Conservation (phyloP, 2,329 filamentous ascomycete species). For the Metarhizium sp. region DNA sequence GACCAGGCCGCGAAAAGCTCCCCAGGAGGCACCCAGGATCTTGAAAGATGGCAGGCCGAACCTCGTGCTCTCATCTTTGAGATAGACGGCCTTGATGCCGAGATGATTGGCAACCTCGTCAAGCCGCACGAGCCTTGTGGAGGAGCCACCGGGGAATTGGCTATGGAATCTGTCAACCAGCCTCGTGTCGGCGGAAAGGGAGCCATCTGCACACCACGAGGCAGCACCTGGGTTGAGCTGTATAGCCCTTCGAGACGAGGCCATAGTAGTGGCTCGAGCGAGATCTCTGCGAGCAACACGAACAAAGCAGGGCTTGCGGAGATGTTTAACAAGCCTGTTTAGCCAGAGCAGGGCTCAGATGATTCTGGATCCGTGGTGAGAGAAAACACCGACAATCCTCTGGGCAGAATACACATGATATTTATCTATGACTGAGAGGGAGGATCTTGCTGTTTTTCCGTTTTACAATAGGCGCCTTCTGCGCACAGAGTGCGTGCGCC, state of each 20-base stretch:
- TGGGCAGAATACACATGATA: not conserved
- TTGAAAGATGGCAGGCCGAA: conserved; percentile 69
- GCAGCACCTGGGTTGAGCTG: conserved; percentile 9
- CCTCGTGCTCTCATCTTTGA: conserved; percentile 64
- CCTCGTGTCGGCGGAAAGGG: not conserved
- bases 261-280: conserved; percentile 1
- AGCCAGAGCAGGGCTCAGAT: no score
- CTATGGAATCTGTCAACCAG: conserved; percentile 9
- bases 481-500: not conserved
- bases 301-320: no score
- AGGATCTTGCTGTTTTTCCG: not conserved
- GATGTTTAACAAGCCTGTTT: no score
- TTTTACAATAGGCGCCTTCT: not conserved
- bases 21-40: conserved; percentile 72
- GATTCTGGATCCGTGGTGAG: no score
- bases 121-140: conserved; percentile 43
- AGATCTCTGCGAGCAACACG: no score
- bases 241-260: conserved; percentile 6
- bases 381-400: no score
- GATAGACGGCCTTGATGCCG: conserved; percentile 44
- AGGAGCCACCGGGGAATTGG: conserved; percentile 28
- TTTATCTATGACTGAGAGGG: not conserved
- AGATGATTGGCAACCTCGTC: conserved; percentile 46
- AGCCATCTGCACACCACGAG: conserved; percentile 4
- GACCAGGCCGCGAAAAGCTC: conserved; percentile 48